A percentile compares a stretch with the other conserved stretches of the same genome.
Evolutionary conservation across 2,329 filamentous ascomycete species (phyloP).

Genomic region (Colletotrichum sidae): DNA sequence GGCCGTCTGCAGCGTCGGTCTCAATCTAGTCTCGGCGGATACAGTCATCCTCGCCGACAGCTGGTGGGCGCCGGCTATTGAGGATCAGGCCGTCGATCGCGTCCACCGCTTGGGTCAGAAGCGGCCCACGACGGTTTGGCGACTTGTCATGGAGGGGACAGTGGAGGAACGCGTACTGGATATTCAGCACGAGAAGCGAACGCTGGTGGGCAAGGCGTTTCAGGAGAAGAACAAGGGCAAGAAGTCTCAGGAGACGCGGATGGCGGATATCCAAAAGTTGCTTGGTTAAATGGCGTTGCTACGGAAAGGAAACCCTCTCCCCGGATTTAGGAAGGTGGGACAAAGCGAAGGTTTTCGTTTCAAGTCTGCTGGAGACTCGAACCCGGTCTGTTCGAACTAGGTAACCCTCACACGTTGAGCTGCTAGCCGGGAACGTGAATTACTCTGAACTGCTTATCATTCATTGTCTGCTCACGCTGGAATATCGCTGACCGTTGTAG

Average conservation of each 20-base stretch:
- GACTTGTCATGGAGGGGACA: constrained; percentile 82
- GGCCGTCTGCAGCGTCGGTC: constrained; percentile 83
- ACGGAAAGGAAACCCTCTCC: background rate
- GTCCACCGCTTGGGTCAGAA: constrained; percentile 89
- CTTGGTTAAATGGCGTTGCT: constrained; percentile 45
- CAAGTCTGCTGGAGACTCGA: too few relatives aligned
- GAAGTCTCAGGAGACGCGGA: constrained; percentile 67
- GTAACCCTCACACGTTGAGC: too few relatives aligned
- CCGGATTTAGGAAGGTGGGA: too few relatives aligned
- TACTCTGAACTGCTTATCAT: too few relatives aligned
- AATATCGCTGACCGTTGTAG: too few relatives aligned
- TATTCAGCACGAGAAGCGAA: constrained; percentile 83
- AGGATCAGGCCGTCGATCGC: constrained; percentile 90
- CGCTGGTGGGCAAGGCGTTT: constrained; percentile 83
- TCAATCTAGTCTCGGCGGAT: constrained; percentile 88
- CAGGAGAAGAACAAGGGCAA: constrained; percentile 73
- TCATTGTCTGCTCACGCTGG: too few relatives aligned
- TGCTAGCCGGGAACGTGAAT: too few relatives aligned
- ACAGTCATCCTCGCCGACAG: constrained; percentile 86
- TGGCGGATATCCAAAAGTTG: constrained; percentile 66
- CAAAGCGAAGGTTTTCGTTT: too few relatives aligned
- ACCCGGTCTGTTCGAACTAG: too few relatives aligned
- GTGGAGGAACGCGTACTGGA: constrained; percentile 85
- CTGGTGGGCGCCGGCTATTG: constrained; percentile 93
- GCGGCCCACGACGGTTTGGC: constrained; percentile 81